phyloP scores from a whole-genome alignment of 306 rosid species.

The Prunus padus region DNA sequence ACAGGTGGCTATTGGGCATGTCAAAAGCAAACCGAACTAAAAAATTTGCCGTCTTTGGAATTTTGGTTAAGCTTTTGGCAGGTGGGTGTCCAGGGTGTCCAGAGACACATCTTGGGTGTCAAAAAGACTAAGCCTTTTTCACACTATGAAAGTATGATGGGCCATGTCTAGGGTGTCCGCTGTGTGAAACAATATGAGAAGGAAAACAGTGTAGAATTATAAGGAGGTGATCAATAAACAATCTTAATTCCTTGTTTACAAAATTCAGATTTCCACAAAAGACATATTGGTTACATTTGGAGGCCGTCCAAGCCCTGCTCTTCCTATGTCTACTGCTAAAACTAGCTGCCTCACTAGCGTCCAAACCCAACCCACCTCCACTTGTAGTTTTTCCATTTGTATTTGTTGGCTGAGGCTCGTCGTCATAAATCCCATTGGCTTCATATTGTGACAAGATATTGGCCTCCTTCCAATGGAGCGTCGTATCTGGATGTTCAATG shows the following conservation, averaged over 20 bases:
- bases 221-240: neutral
- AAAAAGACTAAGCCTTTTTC: too few relatives aligned
- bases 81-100: too few relatives aligned
- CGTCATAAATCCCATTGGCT: neutral
- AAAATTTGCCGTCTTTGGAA: too few relatives aligned
- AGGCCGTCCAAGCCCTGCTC: conserved; percentile 11
- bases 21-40: too few relatives aligned
- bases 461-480: conserved; percentile 5
- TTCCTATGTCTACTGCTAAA: neutral
- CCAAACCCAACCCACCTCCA: neutral
- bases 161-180: too few relatives aligned
- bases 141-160: too few relatives aligned
- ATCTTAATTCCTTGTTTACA: neutral
- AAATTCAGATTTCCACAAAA: conserved; percentile 18
- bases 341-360: neutral
- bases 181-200: too few relatives aligned
- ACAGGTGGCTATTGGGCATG: too few relatives aligned
- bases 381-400: neutral
- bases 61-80: too few relatives aligned
- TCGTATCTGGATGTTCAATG: neutral
- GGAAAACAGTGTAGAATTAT: neutral
- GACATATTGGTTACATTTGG: conserved; percentile 3
- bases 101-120: too few relatives aligned
- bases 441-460: too few relatives aligned
- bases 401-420: conserved; percentile 2